phyloP scores from a whole-genome alignment of 768 basidiomycete genomes.

The Tephrocybe rancida region DNA sequence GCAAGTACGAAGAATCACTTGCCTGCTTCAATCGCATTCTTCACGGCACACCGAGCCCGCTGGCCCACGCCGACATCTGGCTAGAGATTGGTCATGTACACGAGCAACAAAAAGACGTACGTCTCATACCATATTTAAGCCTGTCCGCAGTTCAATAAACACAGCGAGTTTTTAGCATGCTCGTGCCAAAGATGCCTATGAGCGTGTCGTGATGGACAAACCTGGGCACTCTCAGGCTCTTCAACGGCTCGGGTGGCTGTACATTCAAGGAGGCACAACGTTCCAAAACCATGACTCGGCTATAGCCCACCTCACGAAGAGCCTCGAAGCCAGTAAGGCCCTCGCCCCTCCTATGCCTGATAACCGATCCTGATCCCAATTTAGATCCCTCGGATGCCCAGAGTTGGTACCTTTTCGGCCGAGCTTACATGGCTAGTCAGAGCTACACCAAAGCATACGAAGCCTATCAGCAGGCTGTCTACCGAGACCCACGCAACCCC shows the following conservation, averaged over 20 bases:
- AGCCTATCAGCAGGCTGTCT: constrained; percentile 98
- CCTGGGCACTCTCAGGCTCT: constrained; percentile 95
- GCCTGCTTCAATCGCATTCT: constrained; percentile 96
- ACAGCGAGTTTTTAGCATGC: constrained; percentile 62
- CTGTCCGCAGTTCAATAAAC: background rate
- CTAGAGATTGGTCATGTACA: constrained; percentile 99
- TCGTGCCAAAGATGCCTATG: constrained; percentile 93
- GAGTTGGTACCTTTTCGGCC: constrained; percentile 98
- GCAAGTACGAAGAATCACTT: constrained; percentile 87
- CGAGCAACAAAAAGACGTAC: constrained; percentile 95
- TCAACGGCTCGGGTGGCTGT: constrained; percentile 97
- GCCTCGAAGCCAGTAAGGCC: constrained; percentile 86
- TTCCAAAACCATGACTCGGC: constrained; percentile 97
- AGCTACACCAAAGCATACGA: constrained; percentile 99
- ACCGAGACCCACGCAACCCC: constrained; percentile 97
- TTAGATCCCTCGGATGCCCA: constrained; percentile 94
- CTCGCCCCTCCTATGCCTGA: background rate
- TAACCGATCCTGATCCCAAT: background rate
- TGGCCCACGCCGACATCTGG: constrained; percentile 98
- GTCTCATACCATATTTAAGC: constrained; percentile 14
- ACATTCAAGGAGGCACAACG: constrained; percentile 91
- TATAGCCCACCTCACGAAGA: constrained; percentile 92
- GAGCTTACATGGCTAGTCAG: constrained; percentile 97
- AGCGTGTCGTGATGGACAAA: constrained; percentile 91
- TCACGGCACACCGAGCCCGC: constrained; percentile 91